Base-by-base conservation (phyloP, 1,139 yeast species). In the Magnusiomyces sp. region DNA sequence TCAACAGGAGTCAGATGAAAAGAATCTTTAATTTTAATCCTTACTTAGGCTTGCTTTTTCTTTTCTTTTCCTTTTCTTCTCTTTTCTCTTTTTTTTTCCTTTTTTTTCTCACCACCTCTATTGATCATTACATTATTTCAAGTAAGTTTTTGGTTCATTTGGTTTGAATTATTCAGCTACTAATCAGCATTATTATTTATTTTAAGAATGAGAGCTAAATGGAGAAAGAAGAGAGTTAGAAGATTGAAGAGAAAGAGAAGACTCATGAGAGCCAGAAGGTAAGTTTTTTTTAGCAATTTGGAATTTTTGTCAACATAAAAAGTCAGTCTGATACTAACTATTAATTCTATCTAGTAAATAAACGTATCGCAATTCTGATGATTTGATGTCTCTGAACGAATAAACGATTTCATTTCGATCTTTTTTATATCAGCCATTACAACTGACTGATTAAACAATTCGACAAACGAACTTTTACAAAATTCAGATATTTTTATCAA, bases 221-320 rank as follows among this genome's bases (percentile, higher is more conserved):
- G 95, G 97, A 88, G 95, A 87, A 89, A 89, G 85, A 89, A 89
- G 95, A 88, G 97, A 88, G 95, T 84, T 77, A 88, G 97, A 87
- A 87, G 96, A 87, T 87, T 89, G 73, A 89, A 89, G 85, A 86
- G 96, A 83, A 89, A 89, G 95, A 85, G 97, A 84, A 95, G 97
- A 95, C 88, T 88, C 95, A 95, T 89, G 70, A 86, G 97, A 86
- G 97, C 97, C 77, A 87, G 97, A 87, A 62, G 67, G 63, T 57
- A 49, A 55, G 60, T 56, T n/a, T 16, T n/a, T 40, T 32, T 9
- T n/a, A n/a, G 31, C 29, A 17, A n/a, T n/a, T n/a, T n/a, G n/a
- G n/a, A n/a, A n/a, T 23, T 23, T 23, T 23, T 23, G 13, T 23
- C n/a, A n/a, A n/a, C n/a, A n/a, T n/a, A n/a, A n/a, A n/a, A n/a